Percentiles rank a stretch among this genome's conserved stretches.
Evolutionary conservation across 768 basidiomycete genomes (phyloP).

Genomic region (Xerocomus brunneocitrinus): DNA sequence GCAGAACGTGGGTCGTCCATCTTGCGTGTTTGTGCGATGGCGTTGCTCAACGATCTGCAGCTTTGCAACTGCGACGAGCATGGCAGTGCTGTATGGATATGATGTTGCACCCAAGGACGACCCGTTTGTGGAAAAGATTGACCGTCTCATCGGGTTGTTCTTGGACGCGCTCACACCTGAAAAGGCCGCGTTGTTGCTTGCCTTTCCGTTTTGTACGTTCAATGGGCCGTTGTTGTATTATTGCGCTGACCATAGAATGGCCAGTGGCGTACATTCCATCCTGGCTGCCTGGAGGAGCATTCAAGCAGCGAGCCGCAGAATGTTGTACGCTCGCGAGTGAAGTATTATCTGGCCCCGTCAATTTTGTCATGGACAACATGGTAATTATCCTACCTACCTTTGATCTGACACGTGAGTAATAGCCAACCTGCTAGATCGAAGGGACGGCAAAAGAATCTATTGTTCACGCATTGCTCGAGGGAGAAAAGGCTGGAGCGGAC

Average conservation of each 20-base stretch:
- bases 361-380: slow-evolving; percentile 23
- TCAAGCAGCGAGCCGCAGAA: slow-evolving; percentile 14
- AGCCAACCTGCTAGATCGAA: slow-evolving; percentile 3
- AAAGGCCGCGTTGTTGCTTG: slow-evolving; percentile 16
- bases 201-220: slow-evolving; percentile 27
- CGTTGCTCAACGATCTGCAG: slow-evolving; percentile 7
- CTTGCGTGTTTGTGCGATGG: background rate
- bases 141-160: slow-evolving; percentile 12
- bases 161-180: slow-evolving; percentile 15
- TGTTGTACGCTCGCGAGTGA: slow-evolving; percentile 22
- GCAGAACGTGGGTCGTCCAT: slow-evolving; percentile 20
- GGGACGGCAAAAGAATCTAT: slow-evolving; percentile 22
- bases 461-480: slow-evolving; percentile 17
- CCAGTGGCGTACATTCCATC: slow-evolving; percentile 28
- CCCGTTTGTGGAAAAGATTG: slow-evolving; percentile 22
- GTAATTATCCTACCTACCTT: slow-evolving; percentile 2
- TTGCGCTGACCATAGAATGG: background rate
- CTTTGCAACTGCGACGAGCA: slow-evolving; percentile 20
- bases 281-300: slow-evolving; percentile 33
- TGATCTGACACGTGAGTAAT: background rate
- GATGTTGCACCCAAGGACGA: slow-evolving; percentile 22
- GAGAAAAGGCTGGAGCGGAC: background rate
- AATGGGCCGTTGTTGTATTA: background rate
- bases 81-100: slow-evolving; percentile 25
- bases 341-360: slow-evolving; percentile 15